phyloP scores from a whole-genome alignment of 306 rosid genomes.

The Vigna hirtella region DNA sequence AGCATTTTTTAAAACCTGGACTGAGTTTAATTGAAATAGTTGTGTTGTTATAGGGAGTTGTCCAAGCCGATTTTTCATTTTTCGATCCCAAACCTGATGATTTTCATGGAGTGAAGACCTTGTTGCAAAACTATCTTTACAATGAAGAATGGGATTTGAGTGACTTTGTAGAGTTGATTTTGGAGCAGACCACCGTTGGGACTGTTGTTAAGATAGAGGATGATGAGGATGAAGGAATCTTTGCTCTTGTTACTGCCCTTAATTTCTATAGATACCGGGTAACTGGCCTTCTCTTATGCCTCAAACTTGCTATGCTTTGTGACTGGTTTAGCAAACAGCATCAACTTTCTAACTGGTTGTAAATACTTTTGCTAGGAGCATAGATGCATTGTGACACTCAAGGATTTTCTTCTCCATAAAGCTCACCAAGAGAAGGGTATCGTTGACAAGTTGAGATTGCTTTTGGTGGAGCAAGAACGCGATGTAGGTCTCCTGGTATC shows the following conservation, averaged over 20 bases:
- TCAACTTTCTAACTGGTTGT: slow-evolving; percentile 8
- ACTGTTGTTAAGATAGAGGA: slow-evolving; percentile 77
- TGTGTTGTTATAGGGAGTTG: slow-evolving; percentile 57
- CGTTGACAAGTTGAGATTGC: slow-evolving; percentile 54
- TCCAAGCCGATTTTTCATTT: slow-evolving; percentile 87
- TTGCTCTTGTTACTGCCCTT: slow-evolving; percentile 71
- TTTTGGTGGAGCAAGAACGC: slow-evolving; percentile 65
- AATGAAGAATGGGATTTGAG: slow-evolving; percentile 79
- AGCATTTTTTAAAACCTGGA: too few species aligned
- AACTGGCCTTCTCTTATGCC: slow-evolving; percentile 39
- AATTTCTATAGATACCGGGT: slow-evolving; percentile 77
- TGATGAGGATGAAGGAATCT: slow-evolving; percentile 85
- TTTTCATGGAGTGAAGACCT: slow-evolving; percentile 87
- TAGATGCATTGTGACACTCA: slow-evolving; percentile 64
- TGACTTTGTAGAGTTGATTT: slow-evolving; percentile 72
- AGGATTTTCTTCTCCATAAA: slow-evolving; percentile 65
- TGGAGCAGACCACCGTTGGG: slow-evolving; percentile 78
- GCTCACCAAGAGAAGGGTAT: slow-evolving; percentile 56
- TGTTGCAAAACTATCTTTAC: slow-evolving; percentile 80
- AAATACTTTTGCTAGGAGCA: slow-evolving; percentile 57
- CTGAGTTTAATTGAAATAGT: slow-evolving; percentile 23
- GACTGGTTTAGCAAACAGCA: slow-evolving; percentile 6
- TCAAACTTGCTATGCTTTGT: slow-evolving; percentile 26
- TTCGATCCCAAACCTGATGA: slow-evolving; percentile 83
- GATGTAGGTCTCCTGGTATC: slow-evolving; percentile 77